These are phyloP conservation scores for Trypethelium eluteriae DNA, from an alignment of 495 filamentous ascomycete species.

Conservation along the genomic window DNA sequence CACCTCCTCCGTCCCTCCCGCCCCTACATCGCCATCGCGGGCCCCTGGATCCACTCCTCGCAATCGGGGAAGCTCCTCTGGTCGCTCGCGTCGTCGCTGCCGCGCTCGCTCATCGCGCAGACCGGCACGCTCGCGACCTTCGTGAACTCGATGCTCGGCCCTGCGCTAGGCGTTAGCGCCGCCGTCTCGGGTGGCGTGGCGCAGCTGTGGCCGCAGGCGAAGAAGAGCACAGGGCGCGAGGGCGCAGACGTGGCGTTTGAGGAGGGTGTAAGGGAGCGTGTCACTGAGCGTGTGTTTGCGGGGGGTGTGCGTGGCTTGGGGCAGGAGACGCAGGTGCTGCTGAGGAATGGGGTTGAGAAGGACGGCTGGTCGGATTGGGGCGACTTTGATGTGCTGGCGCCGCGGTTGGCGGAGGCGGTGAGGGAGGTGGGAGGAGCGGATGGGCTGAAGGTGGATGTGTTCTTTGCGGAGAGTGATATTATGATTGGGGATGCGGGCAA, in stretches of 20 bases:
- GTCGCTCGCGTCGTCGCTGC: conserved; percentile 16
- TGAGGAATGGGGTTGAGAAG: neutral
- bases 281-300: neutral
- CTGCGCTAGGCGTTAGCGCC: neutral
- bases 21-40: conserved; percentile 23
- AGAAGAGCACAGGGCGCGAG: neutral
- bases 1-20: conserved; percentile 21
- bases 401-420: conserved; percentile 16
- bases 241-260: neutral
- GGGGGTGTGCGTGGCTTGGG: neutral
- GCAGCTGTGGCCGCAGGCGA: neutral
- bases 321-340: neutral
- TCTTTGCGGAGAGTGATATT: conserved; percentile 22
- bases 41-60: conserved; percentile 24
- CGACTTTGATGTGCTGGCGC: conserved; percentile 15
- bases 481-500: conserved; percentile 22
- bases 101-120: conserved; percentile 14
- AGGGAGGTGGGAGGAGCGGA: neutral
- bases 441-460: conserved; percentile 19
- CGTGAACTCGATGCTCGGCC: neutral
- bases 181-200: neutral
- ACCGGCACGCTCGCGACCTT: conserved; percentile 18
- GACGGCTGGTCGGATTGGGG: conserved; percentile 21
- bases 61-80: conserved; percentile 15
- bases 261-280: neutral